phyloP scores from a whole-genome alignment of 352 stramenopile species.

The Phytopythium chamaehyphon region DNA sequence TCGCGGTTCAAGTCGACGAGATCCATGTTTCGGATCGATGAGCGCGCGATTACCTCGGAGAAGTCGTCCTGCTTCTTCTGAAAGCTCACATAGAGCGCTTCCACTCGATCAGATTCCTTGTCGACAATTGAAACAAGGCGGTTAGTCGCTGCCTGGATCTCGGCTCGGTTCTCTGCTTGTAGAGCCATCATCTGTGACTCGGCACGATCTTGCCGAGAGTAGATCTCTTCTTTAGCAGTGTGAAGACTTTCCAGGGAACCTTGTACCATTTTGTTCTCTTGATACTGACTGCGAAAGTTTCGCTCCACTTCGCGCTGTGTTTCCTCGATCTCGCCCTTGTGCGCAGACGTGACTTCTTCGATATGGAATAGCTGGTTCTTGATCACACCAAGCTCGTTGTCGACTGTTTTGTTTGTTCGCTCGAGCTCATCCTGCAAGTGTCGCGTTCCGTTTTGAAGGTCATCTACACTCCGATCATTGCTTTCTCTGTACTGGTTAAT shows the following conservation, averaged over 20 bases:
- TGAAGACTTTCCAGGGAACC: slow-evolving; percentile 35
- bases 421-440: slow-evolving; percentile 43
- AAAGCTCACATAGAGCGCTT: slow-evolving; percentile 77
- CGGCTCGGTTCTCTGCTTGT: slow-evolving; percentile 65
- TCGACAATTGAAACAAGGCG: slow-evolving; percentile 69
- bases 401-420: slow-evolving; percentile 40
- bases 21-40: slow-evolving; percentile 83
- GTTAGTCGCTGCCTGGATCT: slow-evolving; percentile 61
- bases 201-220: slow-evolving; percentile 43
- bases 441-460: slow-evolving; percentile 35
- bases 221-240: slow-evolving; percentile 45
- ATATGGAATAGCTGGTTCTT: slow-evolving; percentile 80
- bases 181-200: slow-evolving; percentile 64
- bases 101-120: slow-evolving; percentile 77
- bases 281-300: slow-evolving; percentile 48
- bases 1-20: slow-evolving; percentile 74
- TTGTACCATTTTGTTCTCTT: slow-evolving; percentile 50
- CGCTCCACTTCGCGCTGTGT: slow-evolving; percentile 53
- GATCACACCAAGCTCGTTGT: slow-evolving; percentile 56
- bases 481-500: slow-evolving; percentile 39
- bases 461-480: slow-evolving; percentile 31
- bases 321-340: slow-evolving; percentile 56
- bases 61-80: slow-evolving; percentile 83
- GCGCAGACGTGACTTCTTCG: slow-evolving; percentile 55
- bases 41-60: slow-evolving; percentile 64